Conservation (phyloP, 1,139 yeast species). For the Zygosaccharomyces sapae region DNA sequence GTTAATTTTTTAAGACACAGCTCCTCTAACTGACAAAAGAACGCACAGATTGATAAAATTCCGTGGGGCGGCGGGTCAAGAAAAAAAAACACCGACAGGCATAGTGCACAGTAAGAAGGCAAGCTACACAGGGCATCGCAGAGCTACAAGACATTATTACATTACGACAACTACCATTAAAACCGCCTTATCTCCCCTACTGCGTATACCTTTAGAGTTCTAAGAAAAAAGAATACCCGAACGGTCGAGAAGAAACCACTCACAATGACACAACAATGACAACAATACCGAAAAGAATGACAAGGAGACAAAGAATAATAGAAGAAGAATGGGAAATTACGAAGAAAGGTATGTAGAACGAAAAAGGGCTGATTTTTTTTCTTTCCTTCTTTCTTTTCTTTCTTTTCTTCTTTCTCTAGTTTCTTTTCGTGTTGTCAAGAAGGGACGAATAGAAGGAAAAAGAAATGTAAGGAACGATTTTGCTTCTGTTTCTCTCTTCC, state of each 20-base stretch:
- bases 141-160: too few species aligned
- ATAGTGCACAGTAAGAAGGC: too few species aligned
- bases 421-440: not conserved
- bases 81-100: too few species aligned
- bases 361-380: not conserved
- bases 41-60: not conserved
- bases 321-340: not conserved
- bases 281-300: not conserved
- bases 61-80: too few species aligned
- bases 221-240: too few species aligned
- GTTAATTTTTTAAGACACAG: too few species aligned
- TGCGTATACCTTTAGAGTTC: too few species aligned
- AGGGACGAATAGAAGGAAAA: not conserved
- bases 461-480: too few species aligned
- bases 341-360: not conserved
- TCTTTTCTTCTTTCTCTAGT: not conserved
- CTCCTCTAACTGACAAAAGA: not conserved
- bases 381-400: not conserved
- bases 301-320: not conserved
- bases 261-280: not conserved
- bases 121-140: too few species aligned
- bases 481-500: too few species aligned
- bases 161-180: too few species aligned
- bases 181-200: too few species aligned
- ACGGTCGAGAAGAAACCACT: not conserved